phyloP scores from a whole-genome alignment of 768 basidiomycete species.

The Leucocoprinus birnbaumii region DNA sequence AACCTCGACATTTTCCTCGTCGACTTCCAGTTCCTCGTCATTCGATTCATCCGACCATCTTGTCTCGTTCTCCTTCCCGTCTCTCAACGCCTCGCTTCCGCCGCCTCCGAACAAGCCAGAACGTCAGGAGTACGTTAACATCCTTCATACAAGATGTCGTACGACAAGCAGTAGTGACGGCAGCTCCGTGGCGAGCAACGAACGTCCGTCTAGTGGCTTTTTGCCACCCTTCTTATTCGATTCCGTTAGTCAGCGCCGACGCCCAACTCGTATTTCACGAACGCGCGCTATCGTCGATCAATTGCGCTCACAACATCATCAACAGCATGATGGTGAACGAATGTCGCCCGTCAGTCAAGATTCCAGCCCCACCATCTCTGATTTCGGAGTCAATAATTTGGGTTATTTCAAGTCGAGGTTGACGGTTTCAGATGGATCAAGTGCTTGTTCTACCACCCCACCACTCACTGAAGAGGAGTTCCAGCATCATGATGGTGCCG shows the following conservation, averaged over 20 bases:
- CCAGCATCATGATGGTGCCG: not conserved
- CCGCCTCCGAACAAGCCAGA: constrained; percentile 38
- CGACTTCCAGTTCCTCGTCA: constrained; percentile 1
- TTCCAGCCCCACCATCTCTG: not conserved
- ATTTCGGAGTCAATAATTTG: not conserved
- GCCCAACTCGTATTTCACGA: constrained; percentile 43
- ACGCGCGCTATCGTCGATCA: constrained; percentile 61
- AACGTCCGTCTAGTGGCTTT: constrained; percentile 22
- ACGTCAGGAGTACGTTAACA: constrained; percentile 47
- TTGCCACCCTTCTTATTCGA: constrained; percentile 50
- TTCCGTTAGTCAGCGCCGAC: constrained; percentile 24
- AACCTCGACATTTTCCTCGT: constrained; percentile 17
- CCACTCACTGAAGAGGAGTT: constrained; percentile 6
- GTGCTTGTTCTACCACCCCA: not conserved
- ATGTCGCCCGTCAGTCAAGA: constrained; percentile 15
- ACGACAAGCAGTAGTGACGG: constrained; percentile 8
- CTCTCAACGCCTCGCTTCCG: constrained; percentile 26
- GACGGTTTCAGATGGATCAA: not conserved
- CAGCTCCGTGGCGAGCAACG: constrained; percentile 13
- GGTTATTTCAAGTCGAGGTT: not conserved
- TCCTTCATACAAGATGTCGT: constrained; percentile 2
- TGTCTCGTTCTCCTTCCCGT: constrained; percentile 45
- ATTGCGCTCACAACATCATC: constrained; percentile 36
- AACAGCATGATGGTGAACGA: not conserved
- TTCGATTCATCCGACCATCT: constrained; percentile 19